A percentile compares a stretch with the other conserved stretches of the same genome.
phyloP scores from a whole-genome alignment of 306 rosid genomes.

The Begonia fuchsioides region DNA sequence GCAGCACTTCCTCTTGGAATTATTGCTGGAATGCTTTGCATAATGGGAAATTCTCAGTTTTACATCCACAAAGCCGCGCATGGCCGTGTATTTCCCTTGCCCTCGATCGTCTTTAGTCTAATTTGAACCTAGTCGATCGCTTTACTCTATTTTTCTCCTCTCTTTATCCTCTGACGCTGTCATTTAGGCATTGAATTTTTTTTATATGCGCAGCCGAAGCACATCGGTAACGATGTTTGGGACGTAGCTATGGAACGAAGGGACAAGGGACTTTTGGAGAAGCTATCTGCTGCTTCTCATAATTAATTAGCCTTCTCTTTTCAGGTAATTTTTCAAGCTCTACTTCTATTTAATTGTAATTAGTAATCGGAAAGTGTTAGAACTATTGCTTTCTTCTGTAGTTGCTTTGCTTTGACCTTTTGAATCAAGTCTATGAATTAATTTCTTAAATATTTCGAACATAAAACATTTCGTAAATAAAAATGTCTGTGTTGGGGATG shows the following conservation, averaged over 20 bases:
- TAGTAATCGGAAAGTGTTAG: no score
- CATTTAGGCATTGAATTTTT: neutral
- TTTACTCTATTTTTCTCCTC: neutral
- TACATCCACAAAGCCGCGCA: constrained; percentile 74
- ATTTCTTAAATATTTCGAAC: no score
- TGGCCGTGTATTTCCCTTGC: constrained; percentile 49
- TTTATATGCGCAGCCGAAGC: constrained; percentile 58
- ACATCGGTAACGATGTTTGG: constrained; percentile 83
- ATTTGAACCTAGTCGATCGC: neutral
- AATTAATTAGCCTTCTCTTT: constrained; percentile 9
- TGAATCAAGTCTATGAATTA: no score
- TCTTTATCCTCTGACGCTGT: neutral
- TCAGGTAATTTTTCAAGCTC: neutral
- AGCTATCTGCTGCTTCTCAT: constrained; percentile 22
- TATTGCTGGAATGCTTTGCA: constrained; percentile 83
- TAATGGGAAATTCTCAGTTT: constrained; percentile 80
- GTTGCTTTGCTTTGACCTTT: no score
- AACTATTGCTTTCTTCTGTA: no score
- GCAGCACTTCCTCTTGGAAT: constrained; percentile 77
- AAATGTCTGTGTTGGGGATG: no score
- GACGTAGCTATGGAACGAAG: constrained; percentile 94
- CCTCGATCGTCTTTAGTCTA: constrained; percentile 2
- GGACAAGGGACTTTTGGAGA: constrained; percentile 76
- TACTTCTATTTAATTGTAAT: no score
- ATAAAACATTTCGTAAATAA: no score